Conservation (phyloP, 2,329 filamentous ascomycete species). For the Aspergillus piperis region DNA sequence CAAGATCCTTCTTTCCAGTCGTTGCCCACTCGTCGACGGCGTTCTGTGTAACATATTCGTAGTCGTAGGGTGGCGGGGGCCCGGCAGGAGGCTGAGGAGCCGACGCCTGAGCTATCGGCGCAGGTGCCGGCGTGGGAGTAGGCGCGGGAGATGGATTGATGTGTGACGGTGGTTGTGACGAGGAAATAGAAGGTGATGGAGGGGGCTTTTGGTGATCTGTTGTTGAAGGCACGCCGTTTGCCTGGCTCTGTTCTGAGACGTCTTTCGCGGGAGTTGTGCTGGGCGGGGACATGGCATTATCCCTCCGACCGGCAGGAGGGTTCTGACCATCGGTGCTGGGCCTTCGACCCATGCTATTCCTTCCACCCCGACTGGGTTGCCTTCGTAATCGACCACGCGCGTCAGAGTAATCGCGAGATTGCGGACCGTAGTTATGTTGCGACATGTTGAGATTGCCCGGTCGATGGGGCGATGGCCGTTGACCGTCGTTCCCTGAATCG, state of each 20-base stretch:
- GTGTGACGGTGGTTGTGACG: slow-evolving; percentile 20
- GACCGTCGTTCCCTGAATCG: slow-evolving; percentile 43
- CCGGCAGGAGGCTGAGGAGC: slow-evolving; percentile 22
- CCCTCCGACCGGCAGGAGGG: slow-evolving; percentile 31
- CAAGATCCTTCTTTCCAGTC: slow-evolving; percentile 65
- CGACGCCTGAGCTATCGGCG: slow-evolving; percentile 14
- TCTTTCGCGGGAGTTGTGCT: slow-evolving; percentile 31
- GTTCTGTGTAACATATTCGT: slow-evolving; percentile 73
- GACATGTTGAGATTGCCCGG: slow-evolving; percentile 53
- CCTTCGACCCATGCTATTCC: slow-evolving; percentile 39
- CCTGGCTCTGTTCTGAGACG: slow-evolving; percentile 28
- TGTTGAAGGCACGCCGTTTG: slow-evolving; percentile 30
- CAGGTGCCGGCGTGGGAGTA: slow-evolving; percentile 12
- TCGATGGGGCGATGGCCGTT: slow-evolving; percentile 50
- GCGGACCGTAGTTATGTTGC: slow-evolving; percentile 50
- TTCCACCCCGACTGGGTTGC: slow-evolving; percentile 41
- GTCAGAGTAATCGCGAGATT: slow-evolving; percentile 40
- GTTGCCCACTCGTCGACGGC: slow-evolving; percentile 68
- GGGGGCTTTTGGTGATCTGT: slow-evolving; percentile 19
- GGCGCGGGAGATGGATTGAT: slow-evolving; percentile 21
- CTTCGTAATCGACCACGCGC: slow-evolving; percentile 41
- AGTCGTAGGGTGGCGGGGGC: slow-evolving; percentile 59
- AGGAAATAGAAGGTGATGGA: slow-evolving; percentile 20
- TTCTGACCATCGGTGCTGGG: slow-evolving; percentile 39
- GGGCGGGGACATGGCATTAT: slow-evolving; percentile 36